Base-by-base conservation (phyloP, 176 grass and related monocot species). In the Rhynchospora pubera region DNA sequence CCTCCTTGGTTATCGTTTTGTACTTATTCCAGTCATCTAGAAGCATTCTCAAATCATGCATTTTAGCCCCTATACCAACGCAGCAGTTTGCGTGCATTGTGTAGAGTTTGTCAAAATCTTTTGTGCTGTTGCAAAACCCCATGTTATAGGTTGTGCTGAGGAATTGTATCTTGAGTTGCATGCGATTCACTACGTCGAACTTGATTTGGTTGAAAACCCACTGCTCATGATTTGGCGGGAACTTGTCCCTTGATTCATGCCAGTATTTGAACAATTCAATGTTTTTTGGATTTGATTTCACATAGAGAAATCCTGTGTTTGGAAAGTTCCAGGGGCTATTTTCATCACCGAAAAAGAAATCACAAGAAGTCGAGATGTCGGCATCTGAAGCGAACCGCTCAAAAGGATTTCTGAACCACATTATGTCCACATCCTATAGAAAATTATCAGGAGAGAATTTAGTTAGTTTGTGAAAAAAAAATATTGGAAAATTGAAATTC, bases 341-440 rank as follows among this genome's bases (percentile, higher is more conserved):
- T 2, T 90, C 82, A 2, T 90, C 87, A 3, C 91, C 90, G 50
- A 87, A 86, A 83, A 78, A 97, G 59, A 87, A 87, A 88, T 97
- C 94, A 22, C 91, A 92, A 44, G 94, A 89, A 0, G 89, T 86
- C 62, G 85, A 87, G 64, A 92, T 89, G 79, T 97, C 87, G 19
- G 88, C 87, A 23, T 87, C 88, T 65, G 80, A 79, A 0, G 91
- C 88, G 79, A 97, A 84, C 58, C 83, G 79, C 74, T 88, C 82
- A 22, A 97, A 91, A 0, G 94, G 91, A 82, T 94, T 71, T 6
- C 94, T 78, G 77, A 97, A 94, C 94, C 94, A 97, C 30, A 97
- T 62, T 19, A 97, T 83, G 82, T 97, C 91, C 70, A 90, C 83
- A 52, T 97, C 91, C 94, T 97, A 65, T 81, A 10, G 9, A 2